These are phyloP conservation scores for Tulasnella sp. DNA, from an alignment of 768 basidiomycete genomes.

Conservation along the genomic window DNA sequence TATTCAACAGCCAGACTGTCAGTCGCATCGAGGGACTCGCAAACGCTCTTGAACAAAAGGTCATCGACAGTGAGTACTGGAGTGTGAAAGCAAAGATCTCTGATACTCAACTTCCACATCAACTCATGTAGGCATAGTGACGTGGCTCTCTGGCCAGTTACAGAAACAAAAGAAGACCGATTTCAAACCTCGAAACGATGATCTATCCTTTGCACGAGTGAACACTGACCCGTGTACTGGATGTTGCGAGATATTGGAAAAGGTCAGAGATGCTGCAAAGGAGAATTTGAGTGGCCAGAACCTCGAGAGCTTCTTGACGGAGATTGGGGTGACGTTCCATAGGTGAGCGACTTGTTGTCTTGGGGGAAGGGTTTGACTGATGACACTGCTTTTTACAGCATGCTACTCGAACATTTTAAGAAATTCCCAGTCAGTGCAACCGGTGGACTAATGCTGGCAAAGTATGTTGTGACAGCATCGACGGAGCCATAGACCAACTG, in stretches of 20 bases:
- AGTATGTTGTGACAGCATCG: conserved; percentile 47
- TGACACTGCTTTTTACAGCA: conserved; percentile 49
- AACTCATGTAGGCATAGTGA: conserved; percentile 58
- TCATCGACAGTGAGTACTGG: conserved; percentile 69
- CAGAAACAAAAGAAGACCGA: conserved; percentile 94
- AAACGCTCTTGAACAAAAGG: conserved; percentile 76
- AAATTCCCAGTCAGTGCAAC: conserved; percentile 97
- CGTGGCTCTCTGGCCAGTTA: conserved; percentile 75
- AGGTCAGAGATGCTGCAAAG: conserved; percentile 73
- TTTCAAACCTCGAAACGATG: conserved; percentile 96
- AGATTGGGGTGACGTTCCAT: conserved; percentile 94
- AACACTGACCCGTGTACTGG: conserved; percentile 91
- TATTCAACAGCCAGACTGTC: conserved; percentile 87
- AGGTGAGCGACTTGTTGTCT: conserved; percentile 54
- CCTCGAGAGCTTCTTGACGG: conserved; percentile 86
- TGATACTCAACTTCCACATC: background rate
- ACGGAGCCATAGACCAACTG: background rate
- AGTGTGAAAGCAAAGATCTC: background rate
- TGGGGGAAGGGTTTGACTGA: background rate
- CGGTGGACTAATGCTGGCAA: conserved; percentile 96
- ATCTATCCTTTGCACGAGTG: conserved; percentile 88
- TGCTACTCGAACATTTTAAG: conserved; percentile 90
- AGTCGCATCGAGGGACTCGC: conserved; percentile 82
- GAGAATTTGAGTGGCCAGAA: conserved; percentile 90
- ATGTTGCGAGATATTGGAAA: conserved; percentile 84